Evolutionary conservation across 2,329 filamentous ascomycete genomes (phyloP), one percentile per base, ranked within the genome.

Genomic region (Colletotrichum lentis): DNA sequence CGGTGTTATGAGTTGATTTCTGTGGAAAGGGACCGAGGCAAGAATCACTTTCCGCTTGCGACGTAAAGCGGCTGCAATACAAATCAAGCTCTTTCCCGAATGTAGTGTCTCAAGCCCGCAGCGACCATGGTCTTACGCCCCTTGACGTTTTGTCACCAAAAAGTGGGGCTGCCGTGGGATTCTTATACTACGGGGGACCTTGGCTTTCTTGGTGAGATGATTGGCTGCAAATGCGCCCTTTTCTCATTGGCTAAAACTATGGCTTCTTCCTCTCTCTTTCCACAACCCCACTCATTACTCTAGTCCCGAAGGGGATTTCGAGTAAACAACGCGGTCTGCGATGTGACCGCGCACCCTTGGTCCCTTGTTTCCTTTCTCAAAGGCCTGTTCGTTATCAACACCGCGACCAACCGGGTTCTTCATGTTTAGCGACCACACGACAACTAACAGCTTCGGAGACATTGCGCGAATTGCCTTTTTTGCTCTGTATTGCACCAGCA

Each of bases 301-400:
- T 80, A 81, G 72, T 69, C 79, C 74, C 27, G 70, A 78, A 76
- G 43, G 66, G 74, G 76, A 72, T 70, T 73, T 35, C 69, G 77
- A 81, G 81, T 82, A 82, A 82, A 82, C 80, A 82, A 72, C 67
- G 71, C 70, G 65, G 47, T 66, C 52, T 43, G n/a, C 39, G 56
- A 59, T 69, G 47, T 41, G 53, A 52, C 47, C 66, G 66, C 63
- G 66, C 44, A 69, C 43, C 61, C 65, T 59, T 44, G 61, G 61
- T 64, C 54, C 65, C 49, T 66, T 47, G 63, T 41, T 49, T 57
- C 44, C 56, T 67, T 44, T 41, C 63, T 44, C 56, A 43, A 68
- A 59, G 52, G 41, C 55, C 65, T 49, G 62, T 68, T 49, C 54
- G 53, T 49, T 64, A 64, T 59, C 62, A 61, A 50, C 66, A 69